Evolutionary conservation across 495 filamentous ascomycete genomes (phyloP).

Genomic region (Xylaria intraflava): DNA sequence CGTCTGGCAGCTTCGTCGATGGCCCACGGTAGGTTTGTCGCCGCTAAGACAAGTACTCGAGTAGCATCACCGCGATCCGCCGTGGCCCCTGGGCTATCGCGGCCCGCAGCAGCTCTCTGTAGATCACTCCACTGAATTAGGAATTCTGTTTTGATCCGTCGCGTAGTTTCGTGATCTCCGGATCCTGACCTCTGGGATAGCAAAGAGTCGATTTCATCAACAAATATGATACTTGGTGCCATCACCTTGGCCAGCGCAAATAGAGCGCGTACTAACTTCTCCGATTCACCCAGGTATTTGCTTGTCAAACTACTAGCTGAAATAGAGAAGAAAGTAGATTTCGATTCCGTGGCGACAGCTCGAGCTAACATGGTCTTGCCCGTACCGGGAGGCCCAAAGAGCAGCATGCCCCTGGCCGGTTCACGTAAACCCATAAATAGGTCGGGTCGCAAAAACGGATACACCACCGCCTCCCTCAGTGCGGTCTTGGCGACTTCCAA

Average conservation of each 20-base stretch:
- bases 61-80: conserved; percentile 75
- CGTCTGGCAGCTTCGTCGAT: conserved; percentile 93
- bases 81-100: conserved; percentile 44
- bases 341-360: conserved; percentile 90
- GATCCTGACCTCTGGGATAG: conserved; percentile 75
- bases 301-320: conserved; percentile 88
- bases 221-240: conserved; percentile 95
- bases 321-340: conserved; percentile 96
- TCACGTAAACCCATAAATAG: conserved; percentile 93
- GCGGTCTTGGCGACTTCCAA: conserved; percentile 86
- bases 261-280: conserved; percentile 90
- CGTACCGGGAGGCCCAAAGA: conserved; percentile 94
- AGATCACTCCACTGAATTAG: conserved; percentile 96
- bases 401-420: conserved; percentile 88
- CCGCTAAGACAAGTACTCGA: conserved; percentile 86
- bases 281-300: conserved; percentile 94
- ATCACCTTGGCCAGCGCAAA: conserved; percentile 86
- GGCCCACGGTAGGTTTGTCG: conserved; percentile 96
- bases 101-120: conserved; percentile 82
- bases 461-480: conserved; percentile 93
- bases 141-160: conserved; percentile 96
- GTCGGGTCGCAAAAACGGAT: conserved; percentile 93
- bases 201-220: conserved; percentile 96
- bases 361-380: conserved; percentile 98
- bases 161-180: conserved; percentile 86